phyloP scores from a whole-genome alignment of 257 asterid species.

The Verbascum thapsus region DNA sequence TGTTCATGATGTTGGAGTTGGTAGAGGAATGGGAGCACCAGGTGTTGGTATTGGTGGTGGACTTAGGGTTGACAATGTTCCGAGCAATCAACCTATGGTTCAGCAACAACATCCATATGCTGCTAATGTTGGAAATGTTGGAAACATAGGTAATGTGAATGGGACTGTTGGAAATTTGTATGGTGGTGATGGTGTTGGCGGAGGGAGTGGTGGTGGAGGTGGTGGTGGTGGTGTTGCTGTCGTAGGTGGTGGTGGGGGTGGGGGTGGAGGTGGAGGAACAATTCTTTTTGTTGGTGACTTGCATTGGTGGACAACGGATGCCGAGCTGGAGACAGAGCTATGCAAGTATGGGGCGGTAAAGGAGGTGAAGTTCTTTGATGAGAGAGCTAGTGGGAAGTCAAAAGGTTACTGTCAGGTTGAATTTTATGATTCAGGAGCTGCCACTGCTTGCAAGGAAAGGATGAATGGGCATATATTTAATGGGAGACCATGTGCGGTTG shows the following conservation, averaged over 20 bases:
- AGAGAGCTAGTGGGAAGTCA: too few species aligned
- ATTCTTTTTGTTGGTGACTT: conserved; percentile 78
- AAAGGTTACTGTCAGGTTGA: too few species aligned
- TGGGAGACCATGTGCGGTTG: conserved; percentile 80
- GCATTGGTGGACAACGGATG: conserved; percentile 91
- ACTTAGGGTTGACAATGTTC: conserved; percentile 37
- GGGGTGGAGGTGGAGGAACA: conserved; percentile 57
- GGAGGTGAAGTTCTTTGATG: too few species aligned
- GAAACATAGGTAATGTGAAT: conserved; percentile 32
- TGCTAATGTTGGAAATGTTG: conserved; percentile 30
- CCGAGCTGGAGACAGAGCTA: conserved; percentile 68
- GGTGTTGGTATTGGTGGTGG: conserved; percentile 46
- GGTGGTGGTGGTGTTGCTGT: conserved; percentile 30
- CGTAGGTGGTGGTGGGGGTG: conserved; percentile 32
- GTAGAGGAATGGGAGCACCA: conserved; percentile 41
- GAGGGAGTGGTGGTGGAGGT: conserved; percentile 32
- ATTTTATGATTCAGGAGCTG: conserved; percentile 61
- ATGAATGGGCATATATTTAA: conserved; percentile 79
- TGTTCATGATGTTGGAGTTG: conserved; percentile 33
- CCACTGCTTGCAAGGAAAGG: conserved; percentile 73
- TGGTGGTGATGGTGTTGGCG: conserved; percentile 33
- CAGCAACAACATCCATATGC: conserved; percentile 32
- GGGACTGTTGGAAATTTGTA: conserved; percentile 38
- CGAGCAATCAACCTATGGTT: conserved; percentile 35
- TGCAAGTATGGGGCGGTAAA: conserved; percentile 71